A percentile compares a stretch with the other conserved stretches of the same genome.
Conservation (phyloP, 2,329 filamentous ascomycete species). For the Raffaelea albimanens region DNA sequence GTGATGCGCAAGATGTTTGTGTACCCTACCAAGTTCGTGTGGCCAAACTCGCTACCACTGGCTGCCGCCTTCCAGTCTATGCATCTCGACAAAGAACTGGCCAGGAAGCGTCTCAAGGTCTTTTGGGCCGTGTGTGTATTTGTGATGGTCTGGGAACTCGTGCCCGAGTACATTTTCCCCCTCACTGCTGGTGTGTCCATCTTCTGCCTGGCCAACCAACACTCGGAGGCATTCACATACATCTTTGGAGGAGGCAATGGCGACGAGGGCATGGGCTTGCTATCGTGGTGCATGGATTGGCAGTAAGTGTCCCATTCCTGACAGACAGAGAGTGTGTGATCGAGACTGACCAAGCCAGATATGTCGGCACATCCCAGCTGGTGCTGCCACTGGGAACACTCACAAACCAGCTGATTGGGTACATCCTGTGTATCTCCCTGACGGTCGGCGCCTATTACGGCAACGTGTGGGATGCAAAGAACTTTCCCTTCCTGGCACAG, state of each 20-base stretch:
- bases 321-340: no score
- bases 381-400: slow-evolving; percentile 24
- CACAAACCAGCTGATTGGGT: slow-evolving; percentile 28
- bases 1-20: slow-evolving; percentile 34
- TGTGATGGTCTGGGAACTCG: slow-evolving; percentile 36
- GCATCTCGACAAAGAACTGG: slow-evolving; percentile 20
- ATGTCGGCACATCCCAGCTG: slow-evolving; percentile 24
- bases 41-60: slow-evolving; percentile 22
- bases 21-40: slow-evolving; percentile 37
- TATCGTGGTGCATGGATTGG: slow-evolving; percentile 32
- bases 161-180: slow-evolving; percentile 24
- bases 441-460: slow-evolving; percentile 30
- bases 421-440: slow-evolving; percentile 24
- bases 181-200: slow-evolving; percentile 12
- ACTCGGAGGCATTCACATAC: slow-evolving; percentile 22
- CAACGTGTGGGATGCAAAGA: slow-evolving; percentile 28
- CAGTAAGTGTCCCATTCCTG: no score
- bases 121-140: slow-evolving; percentile 29
- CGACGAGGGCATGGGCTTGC: slow-evolving; percentile 33
- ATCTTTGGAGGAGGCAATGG: slow-evolving; percentile 30
- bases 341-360: no score
- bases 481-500: slow-evolving; percentile 34
- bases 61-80: slow-evolving; percentile 17
- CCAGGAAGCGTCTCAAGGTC: slow-evolving; percentile 26
- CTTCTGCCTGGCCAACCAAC: slow-evolving; percentile 13